Conservation (phyloP, 805 yeast species). For the Teunomyces panamensis region DNA sequence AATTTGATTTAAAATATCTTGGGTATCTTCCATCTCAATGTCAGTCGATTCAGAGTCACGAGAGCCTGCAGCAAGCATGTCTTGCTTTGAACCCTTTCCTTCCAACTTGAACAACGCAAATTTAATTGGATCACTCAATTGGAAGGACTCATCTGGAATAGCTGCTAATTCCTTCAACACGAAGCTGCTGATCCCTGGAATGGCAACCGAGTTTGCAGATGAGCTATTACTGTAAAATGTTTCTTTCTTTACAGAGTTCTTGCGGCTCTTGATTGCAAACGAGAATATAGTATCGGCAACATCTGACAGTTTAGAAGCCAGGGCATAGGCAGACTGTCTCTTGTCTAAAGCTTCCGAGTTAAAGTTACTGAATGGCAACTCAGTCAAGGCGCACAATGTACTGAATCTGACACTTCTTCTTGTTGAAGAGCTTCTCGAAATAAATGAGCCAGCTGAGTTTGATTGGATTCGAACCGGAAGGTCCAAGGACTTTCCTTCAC, state of each 20-base stretch:
- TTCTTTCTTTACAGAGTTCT: conserved; percentile 12
- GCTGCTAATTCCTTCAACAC: conserved; percentile 64
- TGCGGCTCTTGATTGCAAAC: conserved; percentile 19
- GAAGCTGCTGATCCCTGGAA: conserved; percentile 49
- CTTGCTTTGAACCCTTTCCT: conserved; percentile 45
- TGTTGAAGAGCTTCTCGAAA: conserved; percentile 23
- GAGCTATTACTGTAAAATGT: conserved; percentile 9
- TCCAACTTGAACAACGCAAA: conserved; percentile 76
- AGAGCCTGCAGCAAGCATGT: conserved; percentile 4
- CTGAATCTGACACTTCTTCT: conserved; percentile 35
- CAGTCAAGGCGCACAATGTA: conserved; percentile 38
- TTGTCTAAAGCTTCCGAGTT: conserved; percentile 5
- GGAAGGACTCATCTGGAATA: conserved; percentile 73
- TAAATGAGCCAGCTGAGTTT: conserved; percentile 17
- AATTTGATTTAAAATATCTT: conserved; percentile 38
- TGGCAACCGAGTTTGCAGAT: conserved; percentile 38
- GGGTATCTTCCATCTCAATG: conserved; percentile 23
- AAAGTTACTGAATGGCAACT: conserved; percentile 31
- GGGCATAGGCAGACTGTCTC: conserved; percentile 9
- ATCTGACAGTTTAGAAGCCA: conserved; percentile 26
- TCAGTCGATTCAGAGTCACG: conserved; percentile 3
- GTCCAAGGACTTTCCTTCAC: conserved; percentile 6
- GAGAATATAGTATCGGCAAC: conserved; percentile 35
- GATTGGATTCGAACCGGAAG: conserved; percentile 11
- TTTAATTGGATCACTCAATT: conserved; percentile 65